Evolutionary conservation across 805 yeast genomes (phyloP), one percentile per base, ranked within the genome.

Genomic region (Monosporozyma aquatica): DNA sequence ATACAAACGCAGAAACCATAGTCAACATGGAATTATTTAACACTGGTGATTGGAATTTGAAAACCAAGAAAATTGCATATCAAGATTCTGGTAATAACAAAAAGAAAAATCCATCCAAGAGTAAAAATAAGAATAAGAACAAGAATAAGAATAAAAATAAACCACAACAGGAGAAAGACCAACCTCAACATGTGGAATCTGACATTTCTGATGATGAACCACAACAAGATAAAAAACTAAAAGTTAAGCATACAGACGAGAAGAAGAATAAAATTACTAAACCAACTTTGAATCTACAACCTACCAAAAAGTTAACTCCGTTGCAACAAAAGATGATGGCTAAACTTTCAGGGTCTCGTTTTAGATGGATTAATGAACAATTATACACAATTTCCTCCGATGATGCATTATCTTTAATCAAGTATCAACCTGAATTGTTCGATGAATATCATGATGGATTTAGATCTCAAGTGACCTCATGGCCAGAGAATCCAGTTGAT

Each of bases 401-500:
- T 6, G 76, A 76, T 18, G 97, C 98, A 0, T 66, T 86, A 22
- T 67, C 71, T 20, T 65, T 92, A 47, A 78, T 92, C 33, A 68
- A 74, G 43, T 76, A 80, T 13, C 95, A 89, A 53, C 98, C 99
- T 0, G 77, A 78, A 20, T 69, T 92, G 47, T 92, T 89, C 61
- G 92, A 86, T 51, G 97, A 90, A 58, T 92, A 92, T 55, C 98
- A 94, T 59, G 82, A 79, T 44, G 99, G 99, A 0, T 92, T 92
- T 70, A 72, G 95, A 53, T 81, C 89, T 11, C 99, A 92, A 62
- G 97, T 92, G 14, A 87, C 84, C 56, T 73, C 87, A 17, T 92
- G 99, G 99, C 98, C 99, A 3, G 96, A 90, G 64, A 92, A 92
- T 56, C 99, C 99, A 1, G 95, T 92, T n/a, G 82, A 87, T 63